phyloP scores from a whole-genome alignment of 2,329 filamentous ascomycete genomes.

The Colletotrichum eleusines region DNA sequence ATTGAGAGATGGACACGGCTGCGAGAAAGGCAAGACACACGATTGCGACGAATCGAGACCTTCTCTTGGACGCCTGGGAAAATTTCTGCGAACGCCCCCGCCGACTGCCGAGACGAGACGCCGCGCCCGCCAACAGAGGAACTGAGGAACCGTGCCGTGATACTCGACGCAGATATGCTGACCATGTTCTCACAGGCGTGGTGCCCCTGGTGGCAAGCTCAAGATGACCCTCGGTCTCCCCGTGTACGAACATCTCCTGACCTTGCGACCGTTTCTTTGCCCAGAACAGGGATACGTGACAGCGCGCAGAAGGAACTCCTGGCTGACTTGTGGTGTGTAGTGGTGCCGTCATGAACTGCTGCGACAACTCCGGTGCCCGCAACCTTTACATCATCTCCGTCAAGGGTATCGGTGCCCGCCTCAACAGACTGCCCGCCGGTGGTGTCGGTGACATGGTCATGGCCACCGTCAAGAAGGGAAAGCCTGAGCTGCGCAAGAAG shows the following conservation, averaged over 20 bases:
- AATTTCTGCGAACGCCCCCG: conserved; percentile 17
- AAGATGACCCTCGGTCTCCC: conserved; percentile 99
- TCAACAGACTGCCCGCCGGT: conserved; percentile 96
- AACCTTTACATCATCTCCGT: conserved; percentile 99
- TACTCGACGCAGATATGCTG: conserved; percentile 50
- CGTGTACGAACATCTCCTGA: conserved; percentile 79
- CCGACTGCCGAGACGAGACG: conserved; percentile 23
- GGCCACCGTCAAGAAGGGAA: conserved; percentile 99
- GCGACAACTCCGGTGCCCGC: conserved; percentile 98
- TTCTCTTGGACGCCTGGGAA: neutral
- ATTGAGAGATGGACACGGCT: neutral
- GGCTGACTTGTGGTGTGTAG: conserved; percentile 59
- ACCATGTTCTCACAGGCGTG: conserved; percentile 67
- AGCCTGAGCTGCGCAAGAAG: conserved; percentile 99
- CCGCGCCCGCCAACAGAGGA: conserved; percentile 23
- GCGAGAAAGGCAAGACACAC: neutral
- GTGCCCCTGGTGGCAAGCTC: conserved; percentile 99
- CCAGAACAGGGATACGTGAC: conserved; percentile 24
- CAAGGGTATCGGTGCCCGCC: conserved; percentile 96
- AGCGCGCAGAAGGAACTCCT: conserved; percentile 1
- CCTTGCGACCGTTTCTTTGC: conserved; percentile 1
- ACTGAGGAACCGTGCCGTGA: neutral
- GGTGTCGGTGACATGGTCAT: conserved; percentile 99
- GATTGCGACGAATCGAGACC: neutral
- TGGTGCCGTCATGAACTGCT: conserved; percentile 99